Base-by-base conservation (phyloP, 2,329 filamentous ascomycete genomes). In the Fusarium pseudonygamai region DNA sequence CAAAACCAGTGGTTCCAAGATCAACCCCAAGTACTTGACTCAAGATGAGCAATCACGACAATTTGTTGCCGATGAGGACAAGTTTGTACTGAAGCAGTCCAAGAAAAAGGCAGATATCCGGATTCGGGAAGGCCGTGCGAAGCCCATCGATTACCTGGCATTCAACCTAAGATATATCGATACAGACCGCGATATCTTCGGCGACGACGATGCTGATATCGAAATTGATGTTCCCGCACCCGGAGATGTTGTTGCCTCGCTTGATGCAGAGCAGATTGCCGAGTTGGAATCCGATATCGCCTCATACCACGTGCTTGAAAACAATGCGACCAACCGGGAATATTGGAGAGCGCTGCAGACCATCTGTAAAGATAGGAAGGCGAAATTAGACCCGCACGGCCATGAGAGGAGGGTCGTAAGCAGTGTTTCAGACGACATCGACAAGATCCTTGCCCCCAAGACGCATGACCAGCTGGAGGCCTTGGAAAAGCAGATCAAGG, bases 91-190 rank as follows among this genome's bases (percentile, higher is more conserved):
- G 79, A 95, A 95, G 83, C 96, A 99, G 84, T 93, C 96, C 52
- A 99, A 98, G 87, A 98, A 97, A 86, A 98, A 98, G 86, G 96
- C 96, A 46, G 93, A 95, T 74, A 97, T 99, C 76, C 92, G 96
- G 45, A 95, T 98, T 50, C 93, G 95, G 76, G 95, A 97, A 82
- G 93, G 93, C 16, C 91, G 97, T 75, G 95, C 96, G 63, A 95
- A 94, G 79, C 93, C 96, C 15, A 96, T 98, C 78, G 96, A 99
- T 84, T 95, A 93, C 87, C 89, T 99, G 50, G 94, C 95, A 2
- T 96, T 98, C 78, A 97, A 93, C 69, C 85, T 99, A 72, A 92
- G 94, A 74, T 93, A 96, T 72, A 92, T 98, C 74, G 96, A 99
- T 80, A 88, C 91, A 36, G 93, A 95, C 55, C 91, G 93, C 77